A percentile compares a stretch with the other conserved stretches of the same genome.
Conservation (phyloP, 345 rosid genomes). For the Gossypium bickii region DNA sequence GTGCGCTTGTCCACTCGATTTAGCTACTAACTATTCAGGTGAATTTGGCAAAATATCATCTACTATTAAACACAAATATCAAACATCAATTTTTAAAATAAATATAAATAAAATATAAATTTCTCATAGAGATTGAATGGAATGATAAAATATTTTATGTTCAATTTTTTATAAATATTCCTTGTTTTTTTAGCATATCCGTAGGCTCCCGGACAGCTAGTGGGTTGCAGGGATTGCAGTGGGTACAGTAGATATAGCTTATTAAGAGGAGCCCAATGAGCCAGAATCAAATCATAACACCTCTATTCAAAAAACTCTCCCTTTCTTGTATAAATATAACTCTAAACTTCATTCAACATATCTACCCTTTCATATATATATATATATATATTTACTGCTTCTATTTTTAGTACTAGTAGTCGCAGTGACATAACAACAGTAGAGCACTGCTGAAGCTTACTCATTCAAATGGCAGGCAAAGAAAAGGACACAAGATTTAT, state of each 20-base stretch:
- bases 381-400: constrained; percentile 6
- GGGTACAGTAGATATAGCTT: constrained; percentile 20
- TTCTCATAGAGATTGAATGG: no score
- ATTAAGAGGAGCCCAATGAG: constrained; percentile 20
- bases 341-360: background rate
- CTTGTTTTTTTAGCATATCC: background rate
- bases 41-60: no score
- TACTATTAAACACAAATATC: no score
- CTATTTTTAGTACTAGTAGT: background rate
- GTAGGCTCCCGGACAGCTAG: constrained; percentile 20
- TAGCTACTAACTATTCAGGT: no score
- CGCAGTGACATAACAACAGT: background rate
- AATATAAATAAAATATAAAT: no score
- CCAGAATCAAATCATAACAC: constrained; percentile 13
- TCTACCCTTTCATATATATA: background rate
- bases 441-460: background rate
- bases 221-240: constrained; percentile 23
- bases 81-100: no score
- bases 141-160: no score
- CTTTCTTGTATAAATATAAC: constrained; percentile 18
- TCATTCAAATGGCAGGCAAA: constrained; percentile 23
- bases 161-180: no score
- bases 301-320: background rate
- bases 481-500: constrained; percentile 19
- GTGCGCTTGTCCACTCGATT: no score